Percentiles rank a stretch among this genome's conserved stretches.
Evolutionary conservation across 192 early-diverging fungal species (phyloP).

Genomic region (Backusella tarrabulga): DNA sequence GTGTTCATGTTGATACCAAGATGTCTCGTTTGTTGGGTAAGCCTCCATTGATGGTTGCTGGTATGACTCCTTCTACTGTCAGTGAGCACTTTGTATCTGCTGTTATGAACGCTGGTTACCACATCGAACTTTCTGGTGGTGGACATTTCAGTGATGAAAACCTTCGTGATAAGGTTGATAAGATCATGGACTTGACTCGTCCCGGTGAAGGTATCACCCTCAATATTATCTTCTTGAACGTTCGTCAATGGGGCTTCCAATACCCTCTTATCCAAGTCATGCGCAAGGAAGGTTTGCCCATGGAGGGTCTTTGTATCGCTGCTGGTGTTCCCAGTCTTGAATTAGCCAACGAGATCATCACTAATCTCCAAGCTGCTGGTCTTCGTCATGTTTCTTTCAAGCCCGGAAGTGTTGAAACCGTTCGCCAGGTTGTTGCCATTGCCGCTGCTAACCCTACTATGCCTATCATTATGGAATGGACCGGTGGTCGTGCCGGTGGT

Average conservation of each 20-base stretch:
- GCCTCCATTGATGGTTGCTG: constrained; percentile 93
- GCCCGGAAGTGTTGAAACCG: constrained; percentile 75
- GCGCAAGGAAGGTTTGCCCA: constrained; percentile 80
- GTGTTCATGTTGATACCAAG: constrained; percentile 81
- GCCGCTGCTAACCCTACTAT: constrained; percentile 79
- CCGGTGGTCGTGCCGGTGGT: constrained; percentile 93
- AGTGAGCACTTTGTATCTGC: constrained; percentile 79
- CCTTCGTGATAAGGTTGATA: constrained; percentile 66
- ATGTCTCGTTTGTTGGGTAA: constrained; percentile 85
- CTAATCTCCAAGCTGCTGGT: constrained; percentile 67
- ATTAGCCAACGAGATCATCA: constrained; percentile 80
- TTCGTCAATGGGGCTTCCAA: constrained; percentile 90
- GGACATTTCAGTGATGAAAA: constrained; percentile 78
- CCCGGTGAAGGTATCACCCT: constrained; percentile 88
- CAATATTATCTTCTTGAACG: constrained; percentile 91
- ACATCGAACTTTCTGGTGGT: constrained; percentile 88
- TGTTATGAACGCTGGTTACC: constrained; percentile 86
- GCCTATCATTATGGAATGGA: constrained; percentile 94
- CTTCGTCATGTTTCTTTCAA: constrained; percentile 87
- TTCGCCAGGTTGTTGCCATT: constrained; percentile 75
- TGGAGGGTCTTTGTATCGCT: constrained; percentile 89
- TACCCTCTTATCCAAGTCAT: constrained; percentile 78
- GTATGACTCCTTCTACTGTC: constrained; percentile 91
- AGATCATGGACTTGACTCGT: constrained; percentile 67
- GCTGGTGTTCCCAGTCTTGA: constrained; percentile 90